Evolutionary conservation across 331 rosid species (phyloP).

Genomic region (Rhamnella rubrinervis): DNA sequence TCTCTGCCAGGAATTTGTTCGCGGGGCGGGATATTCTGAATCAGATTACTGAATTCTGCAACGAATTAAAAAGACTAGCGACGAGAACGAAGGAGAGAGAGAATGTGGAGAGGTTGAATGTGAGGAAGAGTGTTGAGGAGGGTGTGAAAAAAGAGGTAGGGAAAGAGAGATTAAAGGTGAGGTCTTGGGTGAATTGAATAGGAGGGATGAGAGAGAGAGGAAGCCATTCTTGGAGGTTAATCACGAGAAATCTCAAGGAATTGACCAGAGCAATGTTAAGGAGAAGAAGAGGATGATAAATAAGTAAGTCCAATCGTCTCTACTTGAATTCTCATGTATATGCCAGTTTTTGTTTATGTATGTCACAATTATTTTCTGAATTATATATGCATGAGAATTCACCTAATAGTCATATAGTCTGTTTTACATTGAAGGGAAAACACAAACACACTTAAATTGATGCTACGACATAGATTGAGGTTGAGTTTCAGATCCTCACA

Average conservation of each 20-base stretch:
- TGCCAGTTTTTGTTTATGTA: neutral
- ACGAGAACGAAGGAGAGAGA: slow-evolving; percentile 57
- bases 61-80: slow-evolving; percentile 73
- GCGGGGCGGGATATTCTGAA: slow-evolving; percentile 72
- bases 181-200: slow-evolving; percentile 38
- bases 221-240: slow-evolving; percentile 49
- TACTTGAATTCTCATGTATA: neutral
- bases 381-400: neutral
- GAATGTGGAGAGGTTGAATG: slow-evolving; percentile 31
- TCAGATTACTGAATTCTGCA: slow-evolving; percentile 87
- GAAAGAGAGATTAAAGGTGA: slow-evolving; percentile 19
- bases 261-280: slow-evolving; percentile 27
- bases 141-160: slow-evolving; percentile 22
- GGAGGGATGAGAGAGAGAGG: slow-evolving; percentile 40
- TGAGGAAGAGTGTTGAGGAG: slow-evolving; percentile 23
- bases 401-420: no score
- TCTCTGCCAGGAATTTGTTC: slow-evolving; percentile 73
- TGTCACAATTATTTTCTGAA: neutral
- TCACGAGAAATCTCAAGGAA: slow-evolving; percentile 36
- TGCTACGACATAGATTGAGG: no score
- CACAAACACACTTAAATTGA: no score
- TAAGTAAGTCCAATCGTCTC: slow-evolving; percentile 45
- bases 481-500: no score
- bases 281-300: slow-evolving; percentile 46
- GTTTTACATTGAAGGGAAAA: no score